Conservation (phyloP, 2,329 filamentous ascomycete species). For the Xylaria digitata region DNA sequence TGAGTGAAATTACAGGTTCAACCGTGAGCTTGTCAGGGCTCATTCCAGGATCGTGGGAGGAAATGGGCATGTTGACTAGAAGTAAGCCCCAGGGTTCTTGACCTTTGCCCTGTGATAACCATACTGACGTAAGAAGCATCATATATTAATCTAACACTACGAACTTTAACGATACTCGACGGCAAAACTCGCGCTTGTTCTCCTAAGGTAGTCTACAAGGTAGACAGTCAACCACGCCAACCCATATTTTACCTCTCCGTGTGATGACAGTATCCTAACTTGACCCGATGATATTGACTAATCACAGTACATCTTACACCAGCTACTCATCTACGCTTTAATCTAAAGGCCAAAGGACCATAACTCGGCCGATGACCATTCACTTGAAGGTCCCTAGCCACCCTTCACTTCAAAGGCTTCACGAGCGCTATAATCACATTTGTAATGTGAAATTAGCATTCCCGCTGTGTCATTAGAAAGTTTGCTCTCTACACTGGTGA, state of each 20-base stretch:
- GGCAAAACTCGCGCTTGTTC: too few relatives aligned
- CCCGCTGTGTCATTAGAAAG: neutral
- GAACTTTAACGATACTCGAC: constrained; percentile 10
- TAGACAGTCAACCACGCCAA: neutral
- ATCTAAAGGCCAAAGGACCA: neutral
- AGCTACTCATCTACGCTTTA: neutral
- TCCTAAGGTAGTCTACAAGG: too few relatives aligned
- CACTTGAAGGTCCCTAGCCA: neutral
- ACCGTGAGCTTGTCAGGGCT: constrained; percentile 1
- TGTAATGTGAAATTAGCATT: neutral
- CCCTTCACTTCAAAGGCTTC: neutral
- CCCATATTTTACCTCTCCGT: neutral
- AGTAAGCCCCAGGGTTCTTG: constrained; percentile 40
- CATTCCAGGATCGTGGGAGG: constrained; percentile 44
- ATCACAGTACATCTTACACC: neutral
- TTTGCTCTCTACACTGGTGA: neutral
- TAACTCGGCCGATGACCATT: neutral
- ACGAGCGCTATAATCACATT: neutral
- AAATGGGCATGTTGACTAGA: constrained; percentile 48
- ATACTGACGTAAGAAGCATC: constrained; percentile 36
- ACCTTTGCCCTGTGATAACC: neutral
- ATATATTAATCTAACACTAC: constrained; percentile 29
- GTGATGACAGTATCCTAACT: neutral
- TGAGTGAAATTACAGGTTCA: constrained; percentile 20
- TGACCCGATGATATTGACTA: neutral